phyloP scores from a whole-genome alignment of 768 basidiomycete species.

The Chalciporus pseudorubinellus region DNA sequence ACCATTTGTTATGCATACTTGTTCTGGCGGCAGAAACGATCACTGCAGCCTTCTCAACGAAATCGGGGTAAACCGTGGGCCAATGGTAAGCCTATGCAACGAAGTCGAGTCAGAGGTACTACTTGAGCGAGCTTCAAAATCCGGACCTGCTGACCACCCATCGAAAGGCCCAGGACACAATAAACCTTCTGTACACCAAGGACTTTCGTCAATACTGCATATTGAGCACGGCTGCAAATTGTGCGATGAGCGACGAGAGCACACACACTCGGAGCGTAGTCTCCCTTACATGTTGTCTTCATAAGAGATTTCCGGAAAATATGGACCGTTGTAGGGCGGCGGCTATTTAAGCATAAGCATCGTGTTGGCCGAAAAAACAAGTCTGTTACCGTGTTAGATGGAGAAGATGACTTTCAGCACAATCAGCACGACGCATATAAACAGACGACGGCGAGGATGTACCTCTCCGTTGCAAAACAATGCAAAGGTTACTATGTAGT shows the following conservation, averaged over 20 bases:
- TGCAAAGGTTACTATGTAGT: constrained; percentile 55
- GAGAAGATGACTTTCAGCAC: constrained; percentile 47
- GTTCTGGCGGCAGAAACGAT: constrained; percentile 56
- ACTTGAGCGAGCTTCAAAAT: background rate
- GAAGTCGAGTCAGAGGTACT: background rate
- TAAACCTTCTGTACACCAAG: constrained; percentile 44
- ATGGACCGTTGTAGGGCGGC: constrained; percentile 54
- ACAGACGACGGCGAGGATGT: constrained; percentile 5
- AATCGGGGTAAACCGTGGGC: constrained; percentile 53
- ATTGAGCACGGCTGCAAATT: constrained; percentile 47
- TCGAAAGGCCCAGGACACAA: constrained; percentile 53
- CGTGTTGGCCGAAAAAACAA: background rate
- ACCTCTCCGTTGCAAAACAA: constrained; percentile 62
- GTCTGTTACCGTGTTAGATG: constrained; percentile 53
- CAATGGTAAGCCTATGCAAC: constrained; percentile 50
- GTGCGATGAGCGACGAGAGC: background rate
- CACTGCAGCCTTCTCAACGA: constrained; percentile 41
- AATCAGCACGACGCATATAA: background rate
- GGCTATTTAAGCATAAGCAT: constrained; percentile 35
- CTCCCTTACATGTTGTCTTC: constrained; percentile 53
- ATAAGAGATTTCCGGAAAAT: constrained; percentile 55
- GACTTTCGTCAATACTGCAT: constrained; percentile 47
- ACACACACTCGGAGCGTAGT: background rate
- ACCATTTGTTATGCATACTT: constrained; percentile 55
- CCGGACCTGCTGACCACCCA: constrained; percentile 54